phyloP scores from a whole-genome alignment of 768 basidiomycete species.

The Naganishia antarctica region DNA sequence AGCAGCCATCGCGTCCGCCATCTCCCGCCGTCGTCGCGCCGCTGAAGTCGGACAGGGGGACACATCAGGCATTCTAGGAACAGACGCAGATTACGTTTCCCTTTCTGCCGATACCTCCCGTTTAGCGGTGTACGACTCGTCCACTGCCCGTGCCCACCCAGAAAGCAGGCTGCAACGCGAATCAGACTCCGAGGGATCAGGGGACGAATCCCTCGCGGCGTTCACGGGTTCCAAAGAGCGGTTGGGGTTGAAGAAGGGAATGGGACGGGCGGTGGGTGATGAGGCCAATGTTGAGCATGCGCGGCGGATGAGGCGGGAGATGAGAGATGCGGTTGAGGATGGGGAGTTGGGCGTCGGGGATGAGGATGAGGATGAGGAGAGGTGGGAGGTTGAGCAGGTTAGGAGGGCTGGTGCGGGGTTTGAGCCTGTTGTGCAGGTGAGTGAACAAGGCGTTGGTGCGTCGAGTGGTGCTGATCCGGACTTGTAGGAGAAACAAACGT shows the following conservation, averaged over 20 bases:
- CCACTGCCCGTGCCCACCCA: constrained; percentile 43
- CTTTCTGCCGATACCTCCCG: constrained; percentile 44
- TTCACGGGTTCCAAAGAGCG: constrained; percentile 47
- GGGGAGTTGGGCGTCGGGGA: constrained; percentile 48
- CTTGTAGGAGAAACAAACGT: constrained; percentile 34
- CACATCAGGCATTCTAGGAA: constrained; percentile 27
- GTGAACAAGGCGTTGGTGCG: neutral
- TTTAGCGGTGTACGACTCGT: constrained; percentile 40
- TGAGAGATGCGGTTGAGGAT: constrained; percentile 52
- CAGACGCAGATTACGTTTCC: constrained; percentile 49
- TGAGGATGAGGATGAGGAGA: constrained; percentile 48
- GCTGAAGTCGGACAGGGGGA: too few relatives aligned
- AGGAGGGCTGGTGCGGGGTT: constrained; percentile 38
- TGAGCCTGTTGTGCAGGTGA: neutral
- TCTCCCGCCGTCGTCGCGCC: constrained; percentile 47
- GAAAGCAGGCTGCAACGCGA: constrained; percentile 51
- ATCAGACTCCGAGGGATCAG: constrained; percentile 48
- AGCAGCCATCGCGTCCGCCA: constrained; percentile 49
- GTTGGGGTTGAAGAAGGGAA: constrained; percentile 49
- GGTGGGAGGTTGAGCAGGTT: constrained; percentile 52
- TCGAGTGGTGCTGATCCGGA: neutral
- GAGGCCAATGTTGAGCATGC: constrained; percentile 45
- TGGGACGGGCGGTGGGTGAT: constrained; percentile 14
- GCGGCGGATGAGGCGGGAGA: constrained; percentile 44
- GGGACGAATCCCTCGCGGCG: constrained; percentile 40